Evolutionary conservation across 345 rosid species (phyloP), one percentile per base, ranked within the genome.

Genomic region (Sisymbrium irio): DNA sequence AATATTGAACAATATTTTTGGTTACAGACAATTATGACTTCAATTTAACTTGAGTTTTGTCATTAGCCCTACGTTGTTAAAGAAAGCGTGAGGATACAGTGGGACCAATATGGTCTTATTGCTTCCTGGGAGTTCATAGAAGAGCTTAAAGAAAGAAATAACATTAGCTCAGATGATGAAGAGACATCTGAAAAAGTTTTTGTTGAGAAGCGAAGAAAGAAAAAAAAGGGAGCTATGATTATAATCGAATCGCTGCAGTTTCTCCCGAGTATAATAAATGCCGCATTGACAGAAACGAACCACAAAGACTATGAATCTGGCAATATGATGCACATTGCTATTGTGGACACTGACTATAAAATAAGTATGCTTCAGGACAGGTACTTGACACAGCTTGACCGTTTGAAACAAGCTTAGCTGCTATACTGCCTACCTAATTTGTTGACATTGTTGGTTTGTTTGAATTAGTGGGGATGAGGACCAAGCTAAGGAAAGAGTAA

Each of bases 41-140:
- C 27, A 44, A 70, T 65, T 64, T 64, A 53, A 61, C 66, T 40
- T 37, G 49, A 71, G 69, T 75, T 30, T 67, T 62, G 75, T 60
- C 42, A 32, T 82, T 84, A 94, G 98, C 98, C 98, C 54, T 94
- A 91, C 73, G 92, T 94, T 66, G 86, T 89, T 19, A 94, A 89
- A 80, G 97, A 86, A 9, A 91, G 97, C 69, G 95, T 91, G 59
- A 85, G 97, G 85, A 94, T 94, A 96, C 98, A 94, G 86, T 89
- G 98, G 97, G 93, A 87, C 71, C 85, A 96, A 67, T 86, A 83
- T 70, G 98, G 97, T 75, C 96, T 86, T 73, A 88, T 91, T 80
- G 98, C 97, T 76, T 85, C 96, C 47, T 94, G 98, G 98, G 98
- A 94, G 83, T 94, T 89, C 83, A 65, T 88, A 82, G 95, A 93